These are phyloP conservation scores for Coriaria nepalensis DNA, from an alignment of 306 rosid genomes.

Conservation along the genomic window DNA sequence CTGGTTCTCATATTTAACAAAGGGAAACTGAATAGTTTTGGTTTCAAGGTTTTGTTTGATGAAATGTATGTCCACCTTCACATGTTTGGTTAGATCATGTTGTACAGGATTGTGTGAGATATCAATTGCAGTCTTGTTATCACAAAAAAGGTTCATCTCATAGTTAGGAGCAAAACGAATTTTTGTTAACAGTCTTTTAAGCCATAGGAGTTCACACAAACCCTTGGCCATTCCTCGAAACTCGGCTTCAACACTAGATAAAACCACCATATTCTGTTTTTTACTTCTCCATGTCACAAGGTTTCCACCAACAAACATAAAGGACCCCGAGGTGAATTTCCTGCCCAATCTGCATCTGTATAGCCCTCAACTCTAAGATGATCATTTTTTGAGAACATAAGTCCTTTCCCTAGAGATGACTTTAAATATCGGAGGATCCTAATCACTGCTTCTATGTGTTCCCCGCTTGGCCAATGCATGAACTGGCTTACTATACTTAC, in stretches of 20 bases:
- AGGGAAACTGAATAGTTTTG: not conserved
- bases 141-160: not conserved
- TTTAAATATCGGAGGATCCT: not conserved
- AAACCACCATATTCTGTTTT: too few species aligned
- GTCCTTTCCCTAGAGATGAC: not conserved
- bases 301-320: constrained; percentile 4
- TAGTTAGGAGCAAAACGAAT: not conserved
- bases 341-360: not conserved
- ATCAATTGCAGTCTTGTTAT: not conserved
- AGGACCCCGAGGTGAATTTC: not conserved
- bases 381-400: not conserved
- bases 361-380: not conserved
- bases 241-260: too few species aligned
- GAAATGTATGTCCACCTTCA: not conserved
- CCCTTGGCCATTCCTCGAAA: not conserved
- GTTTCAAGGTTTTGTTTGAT: not conserved
- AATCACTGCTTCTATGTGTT: too few species aligned
- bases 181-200: too few species aligned
- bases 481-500: too few species aligned
- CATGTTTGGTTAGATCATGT: not conserved
- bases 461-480: too few species aligned
- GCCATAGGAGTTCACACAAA: too few species aligned
- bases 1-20: not conserved
- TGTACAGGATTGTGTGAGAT: not conserved
- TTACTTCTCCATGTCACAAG: constrained; percentile 7